These are phyloP conservation scores for Gyrodon lividus DNA, from an alignment of 768 basidiomycete species.

Conservation along the genomic window DNA sequence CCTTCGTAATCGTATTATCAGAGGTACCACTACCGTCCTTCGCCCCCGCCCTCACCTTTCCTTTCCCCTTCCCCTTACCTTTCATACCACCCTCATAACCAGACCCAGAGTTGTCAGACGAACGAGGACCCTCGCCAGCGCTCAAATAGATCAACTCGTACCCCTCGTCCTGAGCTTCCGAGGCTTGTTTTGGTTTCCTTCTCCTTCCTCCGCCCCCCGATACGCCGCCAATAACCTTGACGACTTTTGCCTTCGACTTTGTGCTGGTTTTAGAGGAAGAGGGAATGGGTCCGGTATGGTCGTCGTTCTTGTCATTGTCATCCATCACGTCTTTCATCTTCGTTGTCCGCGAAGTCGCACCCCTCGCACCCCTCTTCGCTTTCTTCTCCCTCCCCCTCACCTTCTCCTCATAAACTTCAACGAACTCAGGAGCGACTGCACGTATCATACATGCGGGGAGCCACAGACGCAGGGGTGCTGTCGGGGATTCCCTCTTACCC, in stretches of 20 bases:
- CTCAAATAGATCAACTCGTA: conserved; percentile 27
- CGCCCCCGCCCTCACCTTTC: conserved; percentile 4
- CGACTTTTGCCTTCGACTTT: conserved; percentile 6
- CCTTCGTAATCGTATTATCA: conserved; percentile 1
- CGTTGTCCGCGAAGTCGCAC: not conserved
- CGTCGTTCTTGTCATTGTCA: not conserved
- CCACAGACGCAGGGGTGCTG: conserved; percentile 69
- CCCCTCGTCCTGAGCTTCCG: conserved; percentile 28
- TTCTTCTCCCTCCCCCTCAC: conserved; percentile 42
- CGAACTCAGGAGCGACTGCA: conserved; percentile 63
- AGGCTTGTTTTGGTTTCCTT: conserved; percentile 20
- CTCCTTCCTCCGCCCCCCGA: conserved; percentile 1
- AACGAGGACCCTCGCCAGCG: conserved; percentile 21
- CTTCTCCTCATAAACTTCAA: conserved; percentile 62
- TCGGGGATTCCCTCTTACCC: conserved; percentile 37
- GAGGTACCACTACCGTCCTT: not conserved
- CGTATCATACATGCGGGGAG: conserved; percentile 78
- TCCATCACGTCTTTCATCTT: not conserved
- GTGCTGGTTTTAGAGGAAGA: conserved; percentile 3
- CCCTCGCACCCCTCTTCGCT: conserved; percentile 17
- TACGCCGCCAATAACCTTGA: not conserved
- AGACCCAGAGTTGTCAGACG: conserved; percentile 6
- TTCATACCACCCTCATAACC: not conserved
- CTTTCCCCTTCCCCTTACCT: conserved; percentile 5
- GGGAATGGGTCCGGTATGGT: not conserved